Percentiles rank a stretch among this genome's conserved stretches.
Conservation (phyloP, 2,329 filamentous ascomycete species). For the Aureobasidium sp. region DNA sequence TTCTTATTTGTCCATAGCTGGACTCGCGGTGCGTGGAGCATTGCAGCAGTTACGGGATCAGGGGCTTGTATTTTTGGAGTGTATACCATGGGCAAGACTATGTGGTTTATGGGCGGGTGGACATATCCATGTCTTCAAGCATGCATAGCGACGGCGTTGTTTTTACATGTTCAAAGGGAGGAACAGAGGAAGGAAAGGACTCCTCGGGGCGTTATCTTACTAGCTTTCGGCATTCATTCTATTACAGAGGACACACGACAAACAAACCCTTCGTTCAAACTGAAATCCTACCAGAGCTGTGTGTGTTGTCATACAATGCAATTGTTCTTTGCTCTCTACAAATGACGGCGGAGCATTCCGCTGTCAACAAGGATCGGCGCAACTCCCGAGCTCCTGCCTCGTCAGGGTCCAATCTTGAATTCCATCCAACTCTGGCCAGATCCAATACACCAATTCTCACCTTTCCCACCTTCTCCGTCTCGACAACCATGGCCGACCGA, state of each 20-base stretch:
- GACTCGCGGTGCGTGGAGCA: neutral
- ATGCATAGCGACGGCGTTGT: conserved; percentile 10
- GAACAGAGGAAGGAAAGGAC: neutral
- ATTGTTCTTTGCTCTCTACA: neutral
- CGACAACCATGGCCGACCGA: conserved; percentile 8
- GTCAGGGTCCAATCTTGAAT: conserved; percentile 2
- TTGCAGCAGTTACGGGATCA: neutral
- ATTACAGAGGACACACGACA: neutral
- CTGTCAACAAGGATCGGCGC: neutral
- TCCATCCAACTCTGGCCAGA: neutral
- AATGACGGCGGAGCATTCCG: neutral
- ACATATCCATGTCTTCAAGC: neutral
- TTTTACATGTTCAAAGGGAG: neutral
- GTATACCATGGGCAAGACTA: neutral
- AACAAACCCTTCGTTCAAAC: neutral
- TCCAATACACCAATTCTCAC: neutral
- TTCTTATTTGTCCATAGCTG: neutral
- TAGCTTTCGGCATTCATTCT: neutral
- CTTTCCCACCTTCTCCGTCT: neutral
- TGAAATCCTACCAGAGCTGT: neutral
- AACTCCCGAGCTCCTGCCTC: neutral
- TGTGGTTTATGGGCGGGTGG: neutral
- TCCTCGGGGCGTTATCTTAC: neutral
- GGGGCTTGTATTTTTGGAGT: neutral
- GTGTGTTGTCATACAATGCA: neutral